Base-by-base conservation (phyloP, 148 eudicot species). In the Dianthus caryophyllus region DNA sequence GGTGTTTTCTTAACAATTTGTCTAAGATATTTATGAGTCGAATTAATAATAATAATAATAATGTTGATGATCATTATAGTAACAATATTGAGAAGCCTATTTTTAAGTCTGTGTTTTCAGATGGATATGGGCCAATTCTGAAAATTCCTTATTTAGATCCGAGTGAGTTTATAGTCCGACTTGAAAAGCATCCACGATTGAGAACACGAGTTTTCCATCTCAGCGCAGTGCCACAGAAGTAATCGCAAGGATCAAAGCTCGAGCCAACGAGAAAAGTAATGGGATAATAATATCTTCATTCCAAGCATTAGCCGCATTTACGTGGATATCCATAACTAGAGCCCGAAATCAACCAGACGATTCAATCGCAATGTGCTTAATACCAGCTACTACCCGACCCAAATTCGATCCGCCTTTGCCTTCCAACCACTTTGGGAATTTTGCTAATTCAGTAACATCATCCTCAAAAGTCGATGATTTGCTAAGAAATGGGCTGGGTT, bases 171-270 rank as follows among this genome's bases (percentile, higher is more conserved):
- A 69, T 64, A 24, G 16, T 22, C 30, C 60, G 68, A 11, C 48
- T 39, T 12, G 15, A 59, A 7, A 17, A 30, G 46, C 49, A 47
- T 29, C 54, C 65, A 1, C 21, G 16, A 17, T 44, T 61, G 18
- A 61, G 25, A 27, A 68, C 66, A 50, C 62, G 73, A 29, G 52
- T 69, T 31, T 80, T 80, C 26, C 75, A 69, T 52, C 73, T 80
- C 36, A 38, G 66, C 0, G 29, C 38, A 0, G 73, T 39, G 0
- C 47, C 75, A n/a, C n/a, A n/a, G n/a, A n/a, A n/a, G n/a, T n/a
- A 2, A 44, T 80, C 0, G 53, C 72, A 3, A 72, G 41, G 52
- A 56, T 76, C 2, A 76, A 80, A 44, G 61, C 69, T 1, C 66
- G 48, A 61, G 83, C 75, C 13, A 72, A 74, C 26, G 26, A 18